Evolutionary conservation across 2,329 filamentous ascomycete genomes (phyloP), one percentile per base, ranked within the genome.

Genomic region (Calonectria hongkongensis): DNA sequence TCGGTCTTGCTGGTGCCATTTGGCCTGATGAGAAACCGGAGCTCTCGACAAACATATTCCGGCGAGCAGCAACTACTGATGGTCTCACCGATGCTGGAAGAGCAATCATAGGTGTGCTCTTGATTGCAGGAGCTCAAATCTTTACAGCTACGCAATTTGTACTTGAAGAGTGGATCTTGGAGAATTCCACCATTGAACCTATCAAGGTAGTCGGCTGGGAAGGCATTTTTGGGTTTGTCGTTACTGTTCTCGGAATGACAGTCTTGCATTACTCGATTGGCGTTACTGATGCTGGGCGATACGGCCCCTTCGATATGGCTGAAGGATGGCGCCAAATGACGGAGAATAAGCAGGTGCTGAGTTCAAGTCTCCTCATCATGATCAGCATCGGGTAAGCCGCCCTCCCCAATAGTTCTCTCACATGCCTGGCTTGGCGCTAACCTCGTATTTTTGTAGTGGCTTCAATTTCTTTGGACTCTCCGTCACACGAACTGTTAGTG

Each of bases 401-500:
- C 12, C 9, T 6, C 39, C n/a, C 60, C 41, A 30, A 56, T 4
- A 33, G 12, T 21, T 18, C 10, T 18, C 12, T 12, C 10, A 36
- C 33, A 33, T n/a, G 7, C 41, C 7, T 18, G 6, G 16, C 28
- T 39, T 28, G 4, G 39, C 56, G 51, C 77, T 80, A 71, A 82
- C 71, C 1, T 16, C 75, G 68, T 71, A 5, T 67, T 73, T 50
- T 25, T 73, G 36, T 39, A 97, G 95, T 75, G 96, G 96, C 67
- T 99, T 98, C 90, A 99, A 99, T 86, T 99, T 98, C 88, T 99
- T 99, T 84, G 97, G 97, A 9, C 90, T 99, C 12, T 97, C 94
- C 0, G 96, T 99, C 10, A 99, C 97, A 0, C 92, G 95, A 73
- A 92, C 86, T 74, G 95, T 99, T 77, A 97, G 94, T 75, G 97